Evolutionary conservation across 257 asterid species (phyloP), one percentile per base, ranked within the genome.

Genomic region (Przewalskia tangutica): DNA sequence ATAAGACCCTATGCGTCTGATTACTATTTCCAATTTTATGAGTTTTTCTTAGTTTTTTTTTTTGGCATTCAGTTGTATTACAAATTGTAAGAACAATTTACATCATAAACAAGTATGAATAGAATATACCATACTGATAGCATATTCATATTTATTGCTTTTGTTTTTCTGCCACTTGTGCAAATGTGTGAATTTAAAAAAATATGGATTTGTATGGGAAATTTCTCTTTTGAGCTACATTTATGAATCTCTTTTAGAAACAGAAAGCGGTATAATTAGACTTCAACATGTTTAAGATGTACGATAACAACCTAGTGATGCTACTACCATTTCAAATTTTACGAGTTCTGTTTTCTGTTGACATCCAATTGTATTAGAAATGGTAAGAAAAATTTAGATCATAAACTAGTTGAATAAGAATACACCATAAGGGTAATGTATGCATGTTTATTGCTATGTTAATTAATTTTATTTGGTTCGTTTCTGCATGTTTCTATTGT

Each of bases 401-500:
- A 71, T 71, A 1, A 68, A 71, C 56, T 44, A 5, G 56, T 71
- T 46, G 4, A 18, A 71, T 20, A 46, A 20, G 58, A 71, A 71
- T 6, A 46, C 54, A 68, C 10, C 27, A 42, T n/a, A 42, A n/a
- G 27, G 55, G 9, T 68, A 42, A n/a, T 6, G 8, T 42, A n/a
- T 71, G 58, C 56, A 11, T 3, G 56, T 20, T 11, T 71, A 71
- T 46, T 71, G 82, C n/a, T 83, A 40, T 80, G 67, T 13, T 67
- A 81, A 64, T 82, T 82, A 67, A 36, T 83, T 46, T 75, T 77
- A 65, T 40, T 66, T 51, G 80, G 34, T 75, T 75, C 27, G 8
- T 50, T 50, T 75, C 40, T 50, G 62, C 80, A 50, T 27, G 62
- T 79, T 80, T 86, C 53, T 77, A 67, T 87, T 77, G 46, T 83